A percentile compares a stretch with the other conserved stretches of the same genome.
These are phyloP conservation scores for Sporobolus alterniflorus DNA, from an alignment of 202 grass and related monocot genomes.

Conservation along the genomic window DNA sequence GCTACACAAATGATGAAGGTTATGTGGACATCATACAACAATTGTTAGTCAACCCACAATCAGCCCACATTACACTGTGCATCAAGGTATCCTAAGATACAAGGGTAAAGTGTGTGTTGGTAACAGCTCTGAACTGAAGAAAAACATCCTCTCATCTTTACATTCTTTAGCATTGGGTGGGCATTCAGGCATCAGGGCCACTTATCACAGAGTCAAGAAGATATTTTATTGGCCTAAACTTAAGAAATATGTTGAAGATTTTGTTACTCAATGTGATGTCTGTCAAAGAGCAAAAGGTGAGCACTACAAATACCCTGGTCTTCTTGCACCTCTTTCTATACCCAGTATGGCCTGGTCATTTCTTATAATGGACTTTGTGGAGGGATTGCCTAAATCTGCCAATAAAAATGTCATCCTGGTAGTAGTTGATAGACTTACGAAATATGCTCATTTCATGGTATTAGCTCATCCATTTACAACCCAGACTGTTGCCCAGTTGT, in stretches of 20 bases:
- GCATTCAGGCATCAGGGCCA: too few species aligned
- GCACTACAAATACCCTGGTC: background rate
- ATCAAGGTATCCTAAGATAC: too few species aligned
- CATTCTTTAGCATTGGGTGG: too few species aligned
- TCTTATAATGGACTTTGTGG: background rate
- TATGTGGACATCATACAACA: too few species aligned
- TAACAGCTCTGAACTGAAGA: too few species aligned
- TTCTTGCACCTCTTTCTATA: background rate
- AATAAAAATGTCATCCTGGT: background rate
- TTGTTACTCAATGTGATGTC: background rate
- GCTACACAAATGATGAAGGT: too few species aligned
- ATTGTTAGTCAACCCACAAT: too few species aligned
- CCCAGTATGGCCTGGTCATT: background rate
- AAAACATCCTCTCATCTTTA: too few species aligned
- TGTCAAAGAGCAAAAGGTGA: background rate
- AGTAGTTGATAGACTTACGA: background rate
- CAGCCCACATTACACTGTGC: too few species aligned
- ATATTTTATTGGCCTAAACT: background rate
- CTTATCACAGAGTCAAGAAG: background rate
- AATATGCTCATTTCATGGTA: background rate
- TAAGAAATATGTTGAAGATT: background rate
- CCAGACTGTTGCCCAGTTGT: background rate
- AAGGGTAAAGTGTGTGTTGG: too few species aligned
- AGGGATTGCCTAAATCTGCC: background rate
- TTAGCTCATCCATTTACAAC: background rate